Percentiles rank a stretch among this genome's conserved stretches.
Evolutionary conservation across 192 early-diverging fungal genomes (phyloP).

Genomic region (Coemansia sp.): DNA sequence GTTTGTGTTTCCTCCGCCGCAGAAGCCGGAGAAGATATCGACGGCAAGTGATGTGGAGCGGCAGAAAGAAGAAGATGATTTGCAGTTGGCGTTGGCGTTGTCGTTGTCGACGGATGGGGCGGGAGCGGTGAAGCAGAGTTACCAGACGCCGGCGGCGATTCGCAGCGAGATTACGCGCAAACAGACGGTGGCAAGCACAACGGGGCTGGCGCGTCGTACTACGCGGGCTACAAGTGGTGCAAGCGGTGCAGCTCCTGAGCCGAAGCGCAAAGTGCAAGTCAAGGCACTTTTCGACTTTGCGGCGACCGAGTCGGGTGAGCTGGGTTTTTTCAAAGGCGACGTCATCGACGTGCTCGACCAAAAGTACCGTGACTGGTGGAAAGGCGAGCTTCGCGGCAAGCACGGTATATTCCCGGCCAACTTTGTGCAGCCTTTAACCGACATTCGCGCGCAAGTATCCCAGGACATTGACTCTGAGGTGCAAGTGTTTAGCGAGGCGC

Average conservation of each 20-base stretch:
- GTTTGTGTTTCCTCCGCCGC: slow-evolving; percentile 71
- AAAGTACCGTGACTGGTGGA: slow-evolving; percentile 99
- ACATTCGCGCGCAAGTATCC: slow-evolving; percentile 57
- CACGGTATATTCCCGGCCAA: slow-evolving; percentile 97
- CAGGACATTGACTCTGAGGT: slow-evolving; percentile 65
- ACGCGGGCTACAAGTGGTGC: slow-evolving; percentile 25
- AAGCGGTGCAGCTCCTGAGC: neutral
- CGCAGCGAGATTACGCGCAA: slow-evolving; percentile 52
- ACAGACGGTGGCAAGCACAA: slow-evolving; percentile 23
- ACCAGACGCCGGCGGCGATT: slow-evolving; percentile 40
- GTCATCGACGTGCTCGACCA: slow-evolving; percentile 88
- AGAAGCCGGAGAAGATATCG: slow-evolving; percentile 77
- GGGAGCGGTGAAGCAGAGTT: neutral
- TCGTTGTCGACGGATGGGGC: slow-evolving; percentile 66
- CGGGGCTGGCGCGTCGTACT: slow-evolving; percentile 11
- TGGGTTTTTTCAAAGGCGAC: slow-evolving; percentile 85
- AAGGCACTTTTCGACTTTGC: slow-evolving; percentile 92
- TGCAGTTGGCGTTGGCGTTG: slow-evolving; percentile 88
- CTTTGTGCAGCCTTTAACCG: slow-evolving; percentile 81
- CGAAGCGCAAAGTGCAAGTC: slow-evolving; percentile 71
- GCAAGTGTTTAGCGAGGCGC: slow-evolving; percentile 66
- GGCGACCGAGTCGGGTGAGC: slow-evolving; percentile 86
- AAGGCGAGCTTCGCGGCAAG: slow-evolving; percentile 82
- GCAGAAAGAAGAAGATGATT: slow-evolving; percentile 92
- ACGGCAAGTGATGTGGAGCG: slow-evolving; percentile 71